These are phyloP conservation scores for Saccharomycopsis fermentans DNA, from an alignment of 805 yeast genomes.

Conservation along the genomic window DNA sequence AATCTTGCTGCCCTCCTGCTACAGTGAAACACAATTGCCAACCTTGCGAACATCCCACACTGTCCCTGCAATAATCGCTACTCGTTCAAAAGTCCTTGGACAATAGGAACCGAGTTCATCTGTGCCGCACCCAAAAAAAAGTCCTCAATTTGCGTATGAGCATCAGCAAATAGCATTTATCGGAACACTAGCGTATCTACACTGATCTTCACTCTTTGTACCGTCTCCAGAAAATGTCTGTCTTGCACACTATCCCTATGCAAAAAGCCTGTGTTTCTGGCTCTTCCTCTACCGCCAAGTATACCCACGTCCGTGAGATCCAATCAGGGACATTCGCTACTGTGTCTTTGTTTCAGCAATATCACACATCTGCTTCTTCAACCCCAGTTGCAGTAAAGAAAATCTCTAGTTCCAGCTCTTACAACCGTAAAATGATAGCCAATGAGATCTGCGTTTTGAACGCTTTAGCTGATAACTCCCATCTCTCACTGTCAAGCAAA, in stretches of 20 bases:
- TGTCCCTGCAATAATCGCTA: too few species aligned
- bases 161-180: too few species aligned
- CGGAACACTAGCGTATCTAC: too few species aligned
- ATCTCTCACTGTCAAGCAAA: not conserved
- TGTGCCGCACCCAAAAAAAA: too few species aligned
- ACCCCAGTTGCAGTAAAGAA: constrained; percentile 44
- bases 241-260: not conserved
- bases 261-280: not conserved
- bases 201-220: too few species aligned
- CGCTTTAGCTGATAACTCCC: not conserved
- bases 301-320: constrained; percentile 18
- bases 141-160: too few species aligned
- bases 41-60: too few species aligned
- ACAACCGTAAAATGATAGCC: constrained; percentile 34
- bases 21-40: too few species aligned
- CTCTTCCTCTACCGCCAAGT: not conserved
- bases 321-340: constrained; percentile 56
- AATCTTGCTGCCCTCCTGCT: too few species aligned
- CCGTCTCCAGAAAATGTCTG: not conserved
- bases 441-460: constrained; percentile 39
- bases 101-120: too few species aligned
- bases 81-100: too few species aligned
- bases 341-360: constrained; percentile 44
- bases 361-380: constrained; percentile 17
- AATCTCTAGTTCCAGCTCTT: constrained; percentile 34